These are phyloP conservation scores for Ophiosphaerella herpotricha DNA, from an alignment of 2,329 filamentous ascomycete species.

Conservation along the genomic window DNA sequence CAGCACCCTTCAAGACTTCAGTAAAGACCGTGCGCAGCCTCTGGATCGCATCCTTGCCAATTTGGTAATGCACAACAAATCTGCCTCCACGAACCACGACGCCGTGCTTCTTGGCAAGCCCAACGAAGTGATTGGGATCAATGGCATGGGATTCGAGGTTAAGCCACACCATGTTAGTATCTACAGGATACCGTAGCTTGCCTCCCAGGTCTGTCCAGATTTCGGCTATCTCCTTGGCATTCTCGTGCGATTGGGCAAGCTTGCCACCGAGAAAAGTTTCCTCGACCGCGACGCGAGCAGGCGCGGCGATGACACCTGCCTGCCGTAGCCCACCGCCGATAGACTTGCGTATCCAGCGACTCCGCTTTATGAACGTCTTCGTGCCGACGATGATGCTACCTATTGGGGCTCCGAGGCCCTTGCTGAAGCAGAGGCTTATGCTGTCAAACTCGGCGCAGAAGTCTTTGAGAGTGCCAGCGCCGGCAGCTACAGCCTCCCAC, in stretches of 20 bases:
- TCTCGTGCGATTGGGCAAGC: conserved; percentile 63
- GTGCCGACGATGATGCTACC: conserved; percentile 73
- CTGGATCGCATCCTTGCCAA: conserved; percentile 66
- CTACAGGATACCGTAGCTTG: conserved; percentile 68
- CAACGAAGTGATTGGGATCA: conserved; percentile 57
- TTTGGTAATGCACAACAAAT: conserved; percentile 74
- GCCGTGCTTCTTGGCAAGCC: conserved; percentile 61
- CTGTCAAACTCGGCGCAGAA: conserved; percentile 74
- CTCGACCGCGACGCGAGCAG: conserved; percentile 76
- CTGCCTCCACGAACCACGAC: conserved; percentile 62
- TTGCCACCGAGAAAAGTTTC: conserved; percentile 76
- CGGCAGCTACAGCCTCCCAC: conserved; percentile 79
- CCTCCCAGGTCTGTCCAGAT: conserved; percentile 74
- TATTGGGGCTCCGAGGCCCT: conserved; percentile 80
- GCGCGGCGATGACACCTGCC: conserved; percentile 74
- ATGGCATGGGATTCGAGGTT: conserved; percentile 68
- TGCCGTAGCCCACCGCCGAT: conserved; percentile 81
- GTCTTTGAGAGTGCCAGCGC: conserved; percentile 68
- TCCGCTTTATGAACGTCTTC: conserved; percentile 64
- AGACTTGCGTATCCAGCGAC: conserved; percentile 77
- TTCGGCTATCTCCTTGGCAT: conserved; percentile 64
- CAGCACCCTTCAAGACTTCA: conserved; percentile 24
- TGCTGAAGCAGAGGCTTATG: conserved; percentile 78
- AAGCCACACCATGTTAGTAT: conserved; percentile 94
- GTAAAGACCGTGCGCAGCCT: conserved; percentile 42